Conservation (phyloP, 352 stramenopile genomes). For the Discostella stelligera region DNA sequence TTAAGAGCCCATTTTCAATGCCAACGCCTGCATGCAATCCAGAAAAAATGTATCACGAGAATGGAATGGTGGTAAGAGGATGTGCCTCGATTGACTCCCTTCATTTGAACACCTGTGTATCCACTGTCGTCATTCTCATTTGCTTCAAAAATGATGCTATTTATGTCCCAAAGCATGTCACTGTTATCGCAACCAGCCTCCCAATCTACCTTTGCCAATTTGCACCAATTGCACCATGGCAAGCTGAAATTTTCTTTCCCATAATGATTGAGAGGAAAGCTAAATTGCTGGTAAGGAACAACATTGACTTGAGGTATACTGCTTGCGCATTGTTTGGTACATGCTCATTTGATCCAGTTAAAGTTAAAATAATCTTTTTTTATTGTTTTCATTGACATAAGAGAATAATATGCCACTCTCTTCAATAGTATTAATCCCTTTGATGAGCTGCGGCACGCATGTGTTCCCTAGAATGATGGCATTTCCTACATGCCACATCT, state of each 20-base stretch:
- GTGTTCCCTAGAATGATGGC: conserved; percentile 13
- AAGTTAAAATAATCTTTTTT: background rate
- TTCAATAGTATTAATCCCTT: conserved; percentile 17
- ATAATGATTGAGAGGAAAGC: conserved; percentile 19
- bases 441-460: background rate
- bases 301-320: conserved; percentile 5
- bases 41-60: conserved; percentile 1
- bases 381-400: background rate
- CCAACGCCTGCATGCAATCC: conserved; percentile 3
- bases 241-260: conserved; percentile 14
- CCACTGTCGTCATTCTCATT: background rate
- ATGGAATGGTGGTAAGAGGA: background rate
- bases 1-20: conserved; percentile 3
- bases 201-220: conserved; percentile 19
- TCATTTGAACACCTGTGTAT: background rate
- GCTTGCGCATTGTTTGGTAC: too few relatives aligned
- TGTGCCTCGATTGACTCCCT: background rate
- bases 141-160: background rate
- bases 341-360: too few relatives aligned
- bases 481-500: conserved; percentile 19
- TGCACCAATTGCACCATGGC: conserved; percentile 20
- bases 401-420: conserved; percentile 4
- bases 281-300: conserved; percentile 8
- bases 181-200: background rate
- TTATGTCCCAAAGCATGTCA: conserved; percentile 2